Percentiles rank a stretch among this genome's conserved stretches.
phyloP scores from a whole-genome alignment of 2,329 filamentous ascomycete species.

The Emericellopsis atlantica region DNA sequence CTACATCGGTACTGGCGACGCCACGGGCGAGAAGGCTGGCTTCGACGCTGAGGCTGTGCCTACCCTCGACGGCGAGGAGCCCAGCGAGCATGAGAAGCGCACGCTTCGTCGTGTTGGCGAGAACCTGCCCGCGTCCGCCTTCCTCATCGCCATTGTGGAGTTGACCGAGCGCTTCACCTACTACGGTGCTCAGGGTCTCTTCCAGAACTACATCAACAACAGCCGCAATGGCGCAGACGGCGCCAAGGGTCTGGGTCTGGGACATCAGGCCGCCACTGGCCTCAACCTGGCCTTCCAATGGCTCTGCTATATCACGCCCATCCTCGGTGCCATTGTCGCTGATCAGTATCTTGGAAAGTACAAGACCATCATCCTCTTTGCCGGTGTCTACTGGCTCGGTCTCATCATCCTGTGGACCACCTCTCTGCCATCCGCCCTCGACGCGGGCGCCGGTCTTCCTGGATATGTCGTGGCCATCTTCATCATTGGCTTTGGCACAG shows the following conservation, averaged over 20 bases:
- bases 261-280: conserved; percentile 39
- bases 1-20: conserved; percentile 2
- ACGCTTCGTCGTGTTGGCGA: conserved; percentile 39
- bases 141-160: conserved; percentile 26
- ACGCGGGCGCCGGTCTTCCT: conserved; percentile 27
- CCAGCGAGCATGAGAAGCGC: conserved; percentile 35
- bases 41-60: conserved; percentile 6
- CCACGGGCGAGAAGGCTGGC: conserved; percentile 5
- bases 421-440: conserved; percentile 23
- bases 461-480: conserved; percentile 43
- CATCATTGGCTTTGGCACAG: conserved; percentile 53
- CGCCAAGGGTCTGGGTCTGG: conserved; percentile 40
- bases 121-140: conserved; percentile 40
- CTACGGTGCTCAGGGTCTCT: conserved; percentile 15
- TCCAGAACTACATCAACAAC: conserved; percentile 20
- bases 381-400: conserved; percentile 43
- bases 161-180: conserved; percentile 16
- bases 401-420: conserved; percentile 41
- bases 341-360: conserved; percentile 47
- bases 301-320: conserved; percentile 29
- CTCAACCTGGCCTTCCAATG: conserved; percentile 44
- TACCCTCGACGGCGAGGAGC: conserved; percentile 34
- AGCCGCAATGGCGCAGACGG: conserved; percentile 17
- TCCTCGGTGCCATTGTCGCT: conserved; percentile 38
- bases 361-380: conserved; percentile 47